A percentile compares a stretch with the other conserved stretches of the same genome.
Evolutionary conservation across 2,329 filamentous ascomycete species (phyloP).

Genomic region (Trichophyton rubrum): DNA sequence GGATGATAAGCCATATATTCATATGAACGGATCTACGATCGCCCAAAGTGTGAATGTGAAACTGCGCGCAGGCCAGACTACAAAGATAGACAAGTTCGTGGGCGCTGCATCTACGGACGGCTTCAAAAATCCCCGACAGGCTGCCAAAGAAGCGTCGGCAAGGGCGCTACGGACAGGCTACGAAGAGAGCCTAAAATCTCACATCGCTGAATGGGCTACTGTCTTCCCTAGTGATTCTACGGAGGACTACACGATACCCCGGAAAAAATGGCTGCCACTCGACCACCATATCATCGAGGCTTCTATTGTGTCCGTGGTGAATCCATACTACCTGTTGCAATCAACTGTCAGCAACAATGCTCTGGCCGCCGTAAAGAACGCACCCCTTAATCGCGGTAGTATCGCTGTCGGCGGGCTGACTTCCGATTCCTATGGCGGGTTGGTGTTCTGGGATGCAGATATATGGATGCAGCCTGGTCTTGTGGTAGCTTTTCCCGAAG

Average conservation of each 20-base stretch:
- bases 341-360: conserved; percentile 44
- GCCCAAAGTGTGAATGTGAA: conserved; percentile 47
- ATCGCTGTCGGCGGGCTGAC: conserved; percentile 56
- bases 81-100: conserved; percentile 53
- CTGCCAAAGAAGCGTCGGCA: conserved; percentile 44
- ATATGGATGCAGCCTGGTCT: conserved; percentile 58
- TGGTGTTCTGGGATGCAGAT: conserved; percentile 55
- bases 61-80: conserved; percentile 41
- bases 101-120: conserved; percentile 58
- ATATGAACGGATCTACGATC: conserved; percentile 50
- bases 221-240: conserved; percentile 51
- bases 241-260: conserved; percentile 48
- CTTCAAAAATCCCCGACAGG: conserved; percentile 44
- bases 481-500: conserved; percentile 50
- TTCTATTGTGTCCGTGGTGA: conserved; percentile 37
- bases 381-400: conserved; percentile 47
- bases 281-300: conserved; percentile 46
- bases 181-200: conserved; percentile 41
- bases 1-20: conserved; percentile 37
- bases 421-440: conserved; percentile 55
- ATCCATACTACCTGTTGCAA: conserved; percentile 37
- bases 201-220: conserved; percentile 49
- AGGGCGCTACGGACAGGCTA: conserved; percentile 44
- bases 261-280: conserved; percentile 44
- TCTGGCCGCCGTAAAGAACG: conserved; percentile 37